Percentiles rank a stretch among this genome's conserved stretches.
Evolutionary conservation across 768 basidiomycete genomes (phyloP).

Genomic region (Suillus paluster): DNA sequence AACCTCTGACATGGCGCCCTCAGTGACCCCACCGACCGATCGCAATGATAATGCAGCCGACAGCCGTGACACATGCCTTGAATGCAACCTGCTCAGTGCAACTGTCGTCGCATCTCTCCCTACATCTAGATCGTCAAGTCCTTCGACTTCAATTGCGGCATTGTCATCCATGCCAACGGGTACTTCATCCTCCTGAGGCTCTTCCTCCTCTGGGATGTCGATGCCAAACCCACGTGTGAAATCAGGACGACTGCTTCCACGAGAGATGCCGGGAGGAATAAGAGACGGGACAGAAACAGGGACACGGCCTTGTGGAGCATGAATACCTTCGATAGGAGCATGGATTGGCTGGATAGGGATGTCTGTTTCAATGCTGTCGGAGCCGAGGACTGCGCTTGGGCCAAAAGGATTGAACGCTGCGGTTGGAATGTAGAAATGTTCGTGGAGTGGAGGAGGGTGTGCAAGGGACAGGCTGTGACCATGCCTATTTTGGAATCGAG

Average conservation of each 20-base stretch:
- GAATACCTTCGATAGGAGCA: slow-evolving; percentile 38
- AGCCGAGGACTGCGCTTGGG: slow-evolving; percentile 55
- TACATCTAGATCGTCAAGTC: slow-evolving; percentile 26
- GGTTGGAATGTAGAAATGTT: slow-evolving; percentile 39
- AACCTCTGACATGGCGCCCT: slow-evolving; percentile 30
- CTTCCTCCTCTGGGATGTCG: slow-evolving; percentile 78
- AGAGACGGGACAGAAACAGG: slow-evolving; percentile 51
- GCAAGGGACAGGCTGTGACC: slow-evolving; percentile 78
- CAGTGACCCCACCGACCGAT: slow-evolving; percentile 59
- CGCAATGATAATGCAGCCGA: slow-evolving; percentile 71
- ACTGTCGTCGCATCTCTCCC: slow-evolving; percentile 48
- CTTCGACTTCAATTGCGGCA: slow-evolving; percentile 42
- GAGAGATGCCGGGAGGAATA: slow-evolving; percentile 46
- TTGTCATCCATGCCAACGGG: slow-evolving; percentile 38
- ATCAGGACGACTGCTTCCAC: slow-evolving; percentile 63
- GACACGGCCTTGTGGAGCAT: slow-evolving; percentile 61
- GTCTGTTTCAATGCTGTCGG: slow-evolving; percentile 47
- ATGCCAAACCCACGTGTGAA: slow-evolving; percentile 82
- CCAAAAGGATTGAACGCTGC: slow-evolving; percentile 70
- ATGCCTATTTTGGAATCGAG: slow-evolving; percentile 59
- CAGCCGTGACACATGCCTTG: slow-evolving; percentile 68
- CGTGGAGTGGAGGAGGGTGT: slow-evolving; percentile 48
- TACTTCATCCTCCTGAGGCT: slow-evolving; percentile 54
- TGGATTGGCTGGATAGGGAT: slow-evolving; percentile 25
- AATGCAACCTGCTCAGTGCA: slow-evolving; percentile 58